Conservation (phyloP, 257 asterid species). For the Knoxia roxburghii region DNA sequence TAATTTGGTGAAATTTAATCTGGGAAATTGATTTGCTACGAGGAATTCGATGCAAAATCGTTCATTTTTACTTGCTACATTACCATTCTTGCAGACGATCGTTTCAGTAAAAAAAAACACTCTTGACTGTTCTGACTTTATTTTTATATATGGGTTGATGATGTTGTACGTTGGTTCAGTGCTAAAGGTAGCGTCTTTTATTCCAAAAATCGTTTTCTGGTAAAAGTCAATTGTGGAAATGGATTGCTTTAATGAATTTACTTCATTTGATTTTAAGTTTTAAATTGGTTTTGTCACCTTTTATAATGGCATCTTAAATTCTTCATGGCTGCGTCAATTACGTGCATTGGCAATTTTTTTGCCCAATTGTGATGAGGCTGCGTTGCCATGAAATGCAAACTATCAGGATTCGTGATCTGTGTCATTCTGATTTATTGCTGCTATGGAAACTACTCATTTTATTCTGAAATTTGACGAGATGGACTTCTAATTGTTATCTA, state of each 20-base stretch:
- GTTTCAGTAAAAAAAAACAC: too few relatives aligned
- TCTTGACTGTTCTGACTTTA: too few relatives aligned
- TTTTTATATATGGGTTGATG: not conserved
- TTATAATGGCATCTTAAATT: not conserved
- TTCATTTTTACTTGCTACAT: not conserved
- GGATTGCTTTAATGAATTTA: too few relatives aligned
- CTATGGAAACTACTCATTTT: not conserved
- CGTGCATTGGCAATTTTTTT: not conserved
- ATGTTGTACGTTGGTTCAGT: too few relatives aligned
- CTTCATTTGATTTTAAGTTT: not conserved
- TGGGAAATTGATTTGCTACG: not conserved
- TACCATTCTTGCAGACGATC: not conserved
- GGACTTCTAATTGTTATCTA: not conserved
- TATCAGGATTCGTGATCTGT: not conserved
- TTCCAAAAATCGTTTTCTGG: not conserved
- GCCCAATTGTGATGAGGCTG: not conserved
- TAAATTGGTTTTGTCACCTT: not conserved
- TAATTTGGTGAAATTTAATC: not conserved
- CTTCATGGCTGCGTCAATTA: not conserved
- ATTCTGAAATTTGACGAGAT: not conserved
- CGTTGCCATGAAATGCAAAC: not conserved
- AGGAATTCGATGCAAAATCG: not conserved
- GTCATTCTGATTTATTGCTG: not conserved
- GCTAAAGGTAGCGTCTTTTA: not conserved
- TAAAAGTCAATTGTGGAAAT: not conserved